Conservation (phyloP, 139 green algal species). For the Pleodorina starrii region DNA sequence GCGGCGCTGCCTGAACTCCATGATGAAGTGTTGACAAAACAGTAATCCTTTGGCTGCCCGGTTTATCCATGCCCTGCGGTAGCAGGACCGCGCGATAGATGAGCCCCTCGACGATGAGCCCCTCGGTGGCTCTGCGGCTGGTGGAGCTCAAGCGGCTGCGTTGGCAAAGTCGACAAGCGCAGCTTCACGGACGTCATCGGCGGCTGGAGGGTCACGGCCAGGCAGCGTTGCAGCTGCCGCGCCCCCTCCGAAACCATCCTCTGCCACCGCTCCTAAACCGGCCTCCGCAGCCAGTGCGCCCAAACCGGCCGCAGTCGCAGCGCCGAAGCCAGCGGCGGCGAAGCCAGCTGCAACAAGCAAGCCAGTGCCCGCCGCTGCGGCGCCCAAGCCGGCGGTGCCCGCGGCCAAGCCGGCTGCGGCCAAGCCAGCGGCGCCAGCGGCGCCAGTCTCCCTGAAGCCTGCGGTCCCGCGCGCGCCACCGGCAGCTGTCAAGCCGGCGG, state of each 20-base stretch:
- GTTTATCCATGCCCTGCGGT: background rate
- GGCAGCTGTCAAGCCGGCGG: background rate
- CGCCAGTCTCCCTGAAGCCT: background rate
- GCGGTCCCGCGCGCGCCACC: background rate
- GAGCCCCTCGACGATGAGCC: background rate
- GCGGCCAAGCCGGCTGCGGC: background rate
- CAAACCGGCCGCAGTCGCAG: background rate
- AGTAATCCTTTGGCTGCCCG: too few relatives aligned
- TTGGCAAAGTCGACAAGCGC: background rate
- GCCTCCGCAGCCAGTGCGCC: background rate
- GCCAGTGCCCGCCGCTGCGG: background rate
- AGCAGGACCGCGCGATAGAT: slow-evolving; percentile 1
- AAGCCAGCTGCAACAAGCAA: too few relatives aligned
- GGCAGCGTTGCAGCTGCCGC: slow-evolving; percentile 1
- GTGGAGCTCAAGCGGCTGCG: background rate
- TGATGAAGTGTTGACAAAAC: too few relatives aligned
- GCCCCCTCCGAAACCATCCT: background rate
- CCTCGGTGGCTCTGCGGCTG: background rate
- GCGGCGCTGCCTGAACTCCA: too few relatives aligned
- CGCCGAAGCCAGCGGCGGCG: background rate
- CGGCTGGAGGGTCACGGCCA: background rate
- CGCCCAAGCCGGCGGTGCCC: background rate
- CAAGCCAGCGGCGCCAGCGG: slow-evolving; percentile 5
- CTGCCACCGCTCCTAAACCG: background rate
- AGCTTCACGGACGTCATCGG: background rate